Percentiles rank a stretch among this genome's conserved stretches.
Evolutionary conservation across 2,329 filamentous ascomycete genomes (phyloP).

Genomic region (Penicillium palitans): DNA sequence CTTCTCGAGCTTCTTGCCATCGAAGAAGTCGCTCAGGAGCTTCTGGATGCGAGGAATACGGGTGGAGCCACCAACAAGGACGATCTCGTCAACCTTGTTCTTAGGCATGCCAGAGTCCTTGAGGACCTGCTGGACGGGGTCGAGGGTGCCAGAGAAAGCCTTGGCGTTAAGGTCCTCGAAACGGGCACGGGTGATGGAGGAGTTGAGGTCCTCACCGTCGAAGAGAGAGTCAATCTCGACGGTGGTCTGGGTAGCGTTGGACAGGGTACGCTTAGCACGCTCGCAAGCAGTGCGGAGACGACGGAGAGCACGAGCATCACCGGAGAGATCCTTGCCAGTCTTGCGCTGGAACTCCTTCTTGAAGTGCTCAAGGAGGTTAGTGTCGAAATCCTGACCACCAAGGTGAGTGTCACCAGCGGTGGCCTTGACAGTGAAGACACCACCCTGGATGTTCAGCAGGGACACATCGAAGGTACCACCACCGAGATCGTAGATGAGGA

Average conservation of each 20-base stretch:
- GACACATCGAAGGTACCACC: conserved; percentile 99
- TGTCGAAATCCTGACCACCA: conserved; percentile 96
- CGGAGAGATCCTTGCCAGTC: conserved; percentile 75
- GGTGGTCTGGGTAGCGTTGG: conserved; percentile 94
- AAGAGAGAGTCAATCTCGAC: conserved; percentile 99
- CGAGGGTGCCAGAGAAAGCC: conserved; percentile 88
- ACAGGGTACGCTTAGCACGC: conserved; percentile 98
- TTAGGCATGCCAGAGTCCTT: conserved; percentile 90
- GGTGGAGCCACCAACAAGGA: conserved; percentile 97
- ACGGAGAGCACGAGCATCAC: conserved; percentile 88
- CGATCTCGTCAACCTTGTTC: conserved; percentile 93
- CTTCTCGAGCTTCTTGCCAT: conserved; percentile 99
- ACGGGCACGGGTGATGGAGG: conserved; percentile 95
- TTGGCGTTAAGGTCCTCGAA: conserved; percentile 99
- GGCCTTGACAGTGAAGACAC: conserved; percentile 98
- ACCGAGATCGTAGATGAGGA: conserved; percentile 99
- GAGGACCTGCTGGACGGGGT: conserved; percentile 93
- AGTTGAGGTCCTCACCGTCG: conserved; percentile 96
- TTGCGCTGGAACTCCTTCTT: conserved; percentile 90
- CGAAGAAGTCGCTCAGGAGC: conserved; percentile 97
- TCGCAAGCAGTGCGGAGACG: conserved; percentile 97
- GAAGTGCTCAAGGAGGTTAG: conserved; percentile 92
- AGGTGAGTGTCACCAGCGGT: conserved; percentile 97
- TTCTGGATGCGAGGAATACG: conserved; percentile 99
- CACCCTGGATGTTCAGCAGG: conserved; percentile 96